Percentiles rank a stretch among this genome's conserved stretches.
Evolutionary conservation across 352 stramenopile species (phyloP).

Genomic region (Elongisporangium senticosum): DNA sequence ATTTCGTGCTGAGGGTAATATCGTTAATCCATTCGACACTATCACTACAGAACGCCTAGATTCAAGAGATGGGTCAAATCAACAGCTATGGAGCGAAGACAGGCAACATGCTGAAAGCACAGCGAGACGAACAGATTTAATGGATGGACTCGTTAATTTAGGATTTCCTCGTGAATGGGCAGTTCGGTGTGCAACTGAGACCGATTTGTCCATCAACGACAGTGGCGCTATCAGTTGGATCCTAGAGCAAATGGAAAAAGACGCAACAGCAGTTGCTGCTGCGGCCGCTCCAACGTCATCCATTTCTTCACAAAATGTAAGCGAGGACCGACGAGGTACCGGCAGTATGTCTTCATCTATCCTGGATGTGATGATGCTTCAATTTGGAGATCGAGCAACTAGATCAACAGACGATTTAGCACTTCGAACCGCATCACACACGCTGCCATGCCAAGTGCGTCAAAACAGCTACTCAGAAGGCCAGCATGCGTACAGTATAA

Average conservation of each 20-base stretch:
- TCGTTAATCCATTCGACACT: neutral
- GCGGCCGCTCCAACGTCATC: neutral
- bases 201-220: slow-evolving; percentile 38
- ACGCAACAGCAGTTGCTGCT: slow-evolving; percentile 14
- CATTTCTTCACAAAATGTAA: slow-evolving; percentile 1
- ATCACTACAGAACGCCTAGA: neutral
- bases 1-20: neutral
- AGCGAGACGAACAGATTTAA: slow-evolving; percentile 33
- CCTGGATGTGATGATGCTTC: slow-evolving; percentile 7
- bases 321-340: slow-evolving; percentile 6
- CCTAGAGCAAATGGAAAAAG: slow-evolving; percentile 86
- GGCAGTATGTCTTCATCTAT: neutral
- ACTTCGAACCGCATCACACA: neutral
- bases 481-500: neutral
- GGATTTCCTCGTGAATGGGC: slow-evolving; percentile 83
- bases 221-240: slow-evolving; percentile 84
- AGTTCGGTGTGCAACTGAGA: slow-evolving; percentile 51
- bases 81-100: neutral
- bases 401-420: slow-evolving; percentile 11
- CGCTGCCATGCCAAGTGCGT: neutral
- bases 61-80: neutral
- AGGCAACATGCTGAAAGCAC: neutral
- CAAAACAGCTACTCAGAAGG: neutral
- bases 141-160: slow-evolving; percentile 75
- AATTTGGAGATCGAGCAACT: slow-evolving; percentile 11